These are phyloP conservation scores for Podospora pseudocomata DNA, from an alignment of 495 filamentous ascomycete genomes.

Conservation along the genomic window DNA sequence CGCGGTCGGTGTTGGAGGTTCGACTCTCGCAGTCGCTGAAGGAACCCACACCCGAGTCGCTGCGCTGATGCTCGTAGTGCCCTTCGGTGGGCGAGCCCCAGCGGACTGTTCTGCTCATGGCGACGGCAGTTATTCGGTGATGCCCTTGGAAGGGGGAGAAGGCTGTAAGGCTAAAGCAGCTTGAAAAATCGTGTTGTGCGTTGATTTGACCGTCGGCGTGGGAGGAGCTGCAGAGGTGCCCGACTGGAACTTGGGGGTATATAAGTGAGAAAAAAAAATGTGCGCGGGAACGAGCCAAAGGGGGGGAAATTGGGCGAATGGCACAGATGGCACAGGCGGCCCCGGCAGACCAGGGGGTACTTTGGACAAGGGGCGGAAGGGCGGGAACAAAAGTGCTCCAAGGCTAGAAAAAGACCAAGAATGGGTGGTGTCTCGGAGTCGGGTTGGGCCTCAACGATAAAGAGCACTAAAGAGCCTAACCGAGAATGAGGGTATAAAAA, in stretches of 20 bases:
- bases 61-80: conserved; percentile 32
- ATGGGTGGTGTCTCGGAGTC: conserved; percentile 9
- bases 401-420: conserved; percentile 20
- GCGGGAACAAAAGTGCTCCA: conserved; percentile 14
- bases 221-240: conserved; percentile 36
- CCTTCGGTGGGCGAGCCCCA: conserved; percentile 34
- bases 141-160: conserved; percentile 17
- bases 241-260: conserved; percentile 27
- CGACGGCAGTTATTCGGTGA: conserved; percentile 18
- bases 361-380: conserved; percentile 5
- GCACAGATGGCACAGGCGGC: conserved; percentile 24
- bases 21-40: conserved; percentile 35
- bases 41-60: conserved; percentile 38
- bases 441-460: conserved; percentile 36
- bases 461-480: conserved; percentile 14
- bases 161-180: conserved; percentile 32
- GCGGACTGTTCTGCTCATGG: conserved; percentile 36
- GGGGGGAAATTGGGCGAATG: conserved; percentile 32
- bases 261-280: conserved; percentile 33
- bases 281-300: conserved; percentile 20
- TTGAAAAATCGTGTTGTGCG: conserved; percentile 37
- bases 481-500: conserved; percentile 20
- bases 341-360: conserved; percentile 5
- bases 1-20: conserved; percentile 28
- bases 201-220: conserved; percentile 36